phyloP scores from a whole-genome alignment of 345 rosid species.

The Eucalyptus dawsonii region DNA sequence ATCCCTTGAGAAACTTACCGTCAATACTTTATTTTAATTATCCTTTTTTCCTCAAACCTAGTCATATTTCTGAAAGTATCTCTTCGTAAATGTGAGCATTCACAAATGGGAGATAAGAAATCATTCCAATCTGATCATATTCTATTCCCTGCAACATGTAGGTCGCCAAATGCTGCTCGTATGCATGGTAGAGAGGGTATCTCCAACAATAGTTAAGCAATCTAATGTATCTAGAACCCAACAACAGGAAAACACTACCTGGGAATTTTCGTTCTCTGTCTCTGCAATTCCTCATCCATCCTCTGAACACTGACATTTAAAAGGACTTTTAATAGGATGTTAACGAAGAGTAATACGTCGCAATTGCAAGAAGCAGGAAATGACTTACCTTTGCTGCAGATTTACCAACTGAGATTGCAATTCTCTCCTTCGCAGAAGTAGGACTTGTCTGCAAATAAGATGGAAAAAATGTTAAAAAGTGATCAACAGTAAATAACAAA shows the following conservation, averaged over 20 bases:
- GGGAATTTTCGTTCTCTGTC: constrained; percentile 54
- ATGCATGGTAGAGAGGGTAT: neutral
- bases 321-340: constrained; percentile 1
- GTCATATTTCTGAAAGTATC: neutral
- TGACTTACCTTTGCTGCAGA: constrained; percentile 71
- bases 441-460: constrained; percentile 37
- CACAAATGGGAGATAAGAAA: neutral
- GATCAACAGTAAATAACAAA: neutral
- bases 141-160: neutral
- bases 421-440: constrained; percentile 45
- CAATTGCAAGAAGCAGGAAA: neutral
- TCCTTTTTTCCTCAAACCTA: neutral
- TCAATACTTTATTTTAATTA: neutral
- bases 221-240: neutral
- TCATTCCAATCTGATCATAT: neutral
- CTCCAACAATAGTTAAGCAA: neutral
- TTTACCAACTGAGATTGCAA: constrained; percentile 51
- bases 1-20: neutral
- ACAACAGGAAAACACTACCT: constrained; percentile 19
- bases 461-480: neutral
- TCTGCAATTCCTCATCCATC: constrained; percentile 72
- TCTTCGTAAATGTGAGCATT: neutral
- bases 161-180: neutral
- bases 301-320: constrained; percentile 43
- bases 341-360: neutral